These are phyloP conservation scores for Elongisporangium undulatum DNA, from an alignment of 352 stramenopile species.

Conservation along the genomic window DNA sequence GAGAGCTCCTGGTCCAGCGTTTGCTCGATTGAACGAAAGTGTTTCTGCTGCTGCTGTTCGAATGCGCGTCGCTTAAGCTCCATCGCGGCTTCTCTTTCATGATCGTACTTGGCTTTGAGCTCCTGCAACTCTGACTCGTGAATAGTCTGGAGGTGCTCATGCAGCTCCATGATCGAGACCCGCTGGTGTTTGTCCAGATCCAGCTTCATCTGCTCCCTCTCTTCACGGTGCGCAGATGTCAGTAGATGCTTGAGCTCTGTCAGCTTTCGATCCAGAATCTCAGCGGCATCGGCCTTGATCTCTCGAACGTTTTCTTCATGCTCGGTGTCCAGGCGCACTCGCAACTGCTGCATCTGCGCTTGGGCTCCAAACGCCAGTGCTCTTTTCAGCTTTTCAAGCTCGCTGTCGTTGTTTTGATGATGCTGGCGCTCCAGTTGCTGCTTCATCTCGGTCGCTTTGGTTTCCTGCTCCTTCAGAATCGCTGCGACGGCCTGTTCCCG, in stretches of 20 bases:
- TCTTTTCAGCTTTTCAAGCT: conserved; percentile 58
- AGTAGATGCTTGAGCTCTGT: conserved; percentile 41
- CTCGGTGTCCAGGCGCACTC: conserved; percentile 28
- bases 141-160: conserved; percentile 32
- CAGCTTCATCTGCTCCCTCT: conserved; percentile 26
- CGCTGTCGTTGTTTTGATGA: conserved; percentile 26
- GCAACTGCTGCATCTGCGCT: conserved; percentile 55
- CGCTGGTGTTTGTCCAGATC: conserved; percentile 45
- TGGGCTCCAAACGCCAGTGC: conserved; percentile 54
- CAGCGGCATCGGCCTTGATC: conserved; percentile 17
- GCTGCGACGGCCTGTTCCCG: conserved; percentile 28
- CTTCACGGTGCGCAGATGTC: conserved; percentile 23
- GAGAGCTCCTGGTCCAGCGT: conserved; percentile 40
- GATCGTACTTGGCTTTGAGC: conserved; percentile 19
- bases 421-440: conserved; percentile 33
- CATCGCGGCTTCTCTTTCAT: conserved; percentile 15
- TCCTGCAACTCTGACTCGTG: conserved; percentile 22
- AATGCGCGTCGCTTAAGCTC: conserved; percentile 17
- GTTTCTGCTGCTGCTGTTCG: conserved; percentile 23
- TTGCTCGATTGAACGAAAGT: conserved; percentile 28
- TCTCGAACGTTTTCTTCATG: conserved; percentile 30
- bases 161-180: conserved; percentile 40
- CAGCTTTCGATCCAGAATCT: conserved; percentile 28
- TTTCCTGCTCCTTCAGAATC: conserved; percentile 40
- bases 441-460: conserved; percentile 34